Evolutionary conservation across 2,329 filamentous ascomycete genomes (phyloP), one percentile per base, ranked within the genome.

Genomic region (Fusarium papillatum): DNA sequence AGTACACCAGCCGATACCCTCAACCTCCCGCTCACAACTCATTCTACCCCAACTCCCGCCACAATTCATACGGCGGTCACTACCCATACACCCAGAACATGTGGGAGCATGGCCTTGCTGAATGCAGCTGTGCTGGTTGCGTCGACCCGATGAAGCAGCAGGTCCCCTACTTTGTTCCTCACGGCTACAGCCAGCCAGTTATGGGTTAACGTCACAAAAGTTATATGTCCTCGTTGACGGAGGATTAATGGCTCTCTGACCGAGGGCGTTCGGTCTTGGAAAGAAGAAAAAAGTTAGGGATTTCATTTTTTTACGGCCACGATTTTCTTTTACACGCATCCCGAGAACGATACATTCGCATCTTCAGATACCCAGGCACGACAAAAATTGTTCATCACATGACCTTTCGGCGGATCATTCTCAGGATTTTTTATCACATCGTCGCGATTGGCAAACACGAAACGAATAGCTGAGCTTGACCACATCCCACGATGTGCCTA

Each of bases 101-200:
- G 34, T 91, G 90, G 90, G 89, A 91, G 70, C 85, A 88, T 17
- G 86, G 83, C 55, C 77, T 86, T 34, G 84, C 85, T 9, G 89
- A 90, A 69, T 90, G 89, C 82, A 86, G 82, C 69, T 91, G 89
- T 72, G 75, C 82, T 36, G 84, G 83, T 71, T 91, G 89, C 76
- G 80, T 84, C 36, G 83, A 86, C 22, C 81, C 86, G 11, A 82
- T 86, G 77, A 89, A 90, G 81, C 83, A 89, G 80, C 83, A 87
- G 16, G 79, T 83, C 6, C 80, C 85, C 1, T 91, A 90, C 80
- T 89, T 91, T 71, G 81, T 84, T 61, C 79, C 85, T 26, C 86
- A 88, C 65, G 83, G 81, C 50, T 91, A 90, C 68, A 86, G 87
- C 34, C 90, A 91, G 79, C 83, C 90, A 17, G 90, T 91, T 19